Percentiles rank a stretch among this genome's conserved stretches.
These are phyloP conservation scores for Trametes meyenii DNA, from an alignment of 768 basidiomycete genomes.

Conservation along the genomic window DNA sequence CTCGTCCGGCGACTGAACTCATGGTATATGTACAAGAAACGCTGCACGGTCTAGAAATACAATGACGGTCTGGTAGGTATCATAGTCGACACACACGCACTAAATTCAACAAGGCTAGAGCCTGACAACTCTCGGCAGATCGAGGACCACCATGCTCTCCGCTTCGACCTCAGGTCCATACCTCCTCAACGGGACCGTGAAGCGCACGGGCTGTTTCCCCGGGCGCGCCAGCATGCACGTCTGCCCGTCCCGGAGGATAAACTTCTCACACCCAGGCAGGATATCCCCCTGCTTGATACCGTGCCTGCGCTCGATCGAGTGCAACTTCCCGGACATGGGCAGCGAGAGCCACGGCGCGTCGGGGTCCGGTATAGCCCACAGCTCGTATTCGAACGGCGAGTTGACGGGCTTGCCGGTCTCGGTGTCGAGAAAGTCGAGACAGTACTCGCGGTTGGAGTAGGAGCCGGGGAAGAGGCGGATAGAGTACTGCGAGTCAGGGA, in stretches of 20 bases:
- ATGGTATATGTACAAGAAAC: too few relatives aligned
- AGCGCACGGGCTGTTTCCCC: not conserved
- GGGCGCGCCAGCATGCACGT: slow-evolving; percentile 4
- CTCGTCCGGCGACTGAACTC: too few relatives aligned
- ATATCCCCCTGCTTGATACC: slow-evolving; percentile 8
- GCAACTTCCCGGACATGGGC: not conserved
- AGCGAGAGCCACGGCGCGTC: not conserved
- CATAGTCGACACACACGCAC: too few relatives aligned
- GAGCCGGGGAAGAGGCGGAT: slow-evolving; percentile 4
- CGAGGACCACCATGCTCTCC: not conserved
- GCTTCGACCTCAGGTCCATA: not conserved
- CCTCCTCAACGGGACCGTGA: slow-evolving; percentile 1
- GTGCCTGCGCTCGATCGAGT: not conserved
- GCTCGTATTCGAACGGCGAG: slow-evolving; percentile 4
- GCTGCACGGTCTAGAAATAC: too few relatives aligned
- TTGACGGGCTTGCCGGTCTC: slow-evolving; percentile 1
- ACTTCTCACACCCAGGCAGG: not conserved
- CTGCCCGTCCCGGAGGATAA: slow-evolving; percentile 8
- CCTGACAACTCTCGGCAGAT: not conserved
- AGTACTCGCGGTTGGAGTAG: not conserved
- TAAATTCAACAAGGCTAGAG: not conserved
- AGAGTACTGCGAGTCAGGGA: not conserved
- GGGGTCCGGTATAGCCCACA: not conserved
- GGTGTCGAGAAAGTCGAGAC: slow-evolving; percentile 2
- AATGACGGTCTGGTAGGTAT: too few relatives aligned